These are phyloP conservation scores for Echinosophora koreensis DNA, from an alignment of 306 rosid species.

Conservation along the genomic window DNA sequence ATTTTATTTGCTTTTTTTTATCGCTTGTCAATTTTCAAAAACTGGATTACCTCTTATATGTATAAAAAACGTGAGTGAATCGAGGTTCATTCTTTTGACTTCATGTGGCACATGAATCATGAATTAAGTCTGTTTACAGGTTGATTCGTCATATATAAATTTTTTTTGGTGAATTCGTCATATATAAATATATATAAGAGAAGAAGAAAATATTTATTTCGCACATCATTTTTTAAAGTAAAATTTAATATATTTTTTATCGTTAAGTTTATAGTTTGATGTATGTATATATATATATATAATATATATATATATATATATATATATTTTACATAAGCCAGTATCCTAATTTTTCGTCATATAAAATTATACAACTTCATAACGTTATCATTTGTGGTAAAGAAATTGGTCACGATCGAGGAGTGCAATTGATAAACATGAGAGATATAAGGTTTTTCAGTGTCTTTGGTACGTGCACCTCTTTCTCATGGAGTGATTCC, in stretches of 20 bases:
- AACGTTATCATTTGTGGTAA: not conserved
- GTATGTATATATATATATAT: no score
- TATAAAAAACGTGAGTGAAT: not conserved
- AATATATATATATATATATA: no score
- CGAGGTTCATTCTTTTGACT: not conserved
- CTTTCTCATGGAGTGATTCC: not conserved
- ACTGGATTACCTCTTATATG: not conserved
- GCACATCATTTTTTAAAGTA: no score
- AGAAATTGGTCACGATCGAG: conserved; percentile 43
- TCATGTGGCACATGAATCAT: conserved; percentile 6
- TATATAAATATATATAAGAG: no score
- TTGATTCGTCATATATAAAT: not conserved
- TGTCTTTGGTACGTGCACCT: not conserved
- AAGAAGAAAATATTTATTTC: not conserved
- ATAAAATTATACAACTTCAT: not conserved
- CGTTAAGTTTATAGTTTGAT: no score
- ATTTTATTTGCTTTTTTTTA: not conserved
- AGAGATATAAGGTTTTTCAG: not conserved
- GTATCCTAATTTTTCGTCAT: not conserved
- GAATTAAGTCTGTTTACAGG: no score
- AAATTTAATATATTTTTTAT: no score
- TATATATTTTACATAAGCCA: no score
- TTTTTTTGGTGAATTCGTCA: no score
- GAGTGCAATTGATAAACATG: conserved; percentile 35
- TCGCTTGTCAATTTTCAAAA: no score